Conservation (phyloP, 2,329 filamentous ascomycete genomes). For the Cordyceps fumosorosea region DNA sequence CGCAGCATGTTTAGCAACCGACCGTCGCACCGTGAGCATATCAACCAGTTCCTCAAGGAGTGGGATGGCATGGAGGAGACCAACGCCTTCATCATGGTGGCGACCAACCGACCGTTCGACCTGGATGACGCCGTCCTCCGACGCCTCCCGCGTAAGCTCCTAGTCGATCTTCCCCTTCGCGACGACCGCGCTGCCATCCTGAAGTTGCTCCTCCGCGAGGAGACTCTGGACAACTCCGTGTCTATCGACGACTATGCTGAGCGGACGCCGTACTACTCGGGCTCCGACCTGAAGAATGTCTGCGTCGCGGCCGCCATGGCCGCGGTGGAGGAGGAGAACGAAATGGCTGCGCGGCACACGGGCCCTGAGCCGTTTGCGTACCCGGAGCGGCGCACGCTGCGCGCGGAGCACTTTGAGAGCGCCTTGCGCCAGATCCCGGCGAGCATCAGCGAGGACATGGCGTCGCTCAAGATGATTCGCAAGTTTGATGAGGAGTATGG, state of each 20-base stretch:
- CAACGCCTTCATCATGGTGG: conserved; percentile 95
- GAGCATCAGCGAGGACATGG: conserved; percentile 91
- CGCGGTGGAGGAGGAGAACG: conserved; percentile 67
- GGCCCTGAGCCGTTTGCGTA: conserved; percentile 48
- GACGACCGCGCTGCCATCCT: conserved; percentile 63
- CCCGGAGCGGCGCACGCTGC: conserved; percentile 52
- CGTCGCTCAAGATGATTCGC: conserved; percentile 72
- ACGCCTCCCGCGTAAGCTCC: conserved; percentile 64
- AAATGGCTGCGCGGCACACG: conserved; percentile 29
- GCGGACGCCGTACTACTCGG: conserved; percentile 70
- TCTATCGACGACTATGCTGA: conserved; percentile 56
- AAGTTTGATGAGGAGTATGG: conserved; percentile 97
- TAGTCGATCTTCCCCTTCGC: conserved; percentile 66
- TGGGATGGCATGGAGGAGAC: conserved; percentile 86
- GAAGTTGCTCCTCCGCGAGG: conserved; percentile 62
- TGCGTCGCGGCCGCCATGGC: conserved; percentile 74
- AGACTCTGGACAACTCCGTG: conserved; percentile 55
- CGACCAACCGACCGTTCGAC: conserved; percentile 92
- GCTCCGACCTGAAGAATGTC: conserved; percentile 77
- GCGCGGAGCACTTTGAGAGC: conserved; percentile 69
- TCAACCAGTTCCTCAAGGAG: conserved; percentile 94
- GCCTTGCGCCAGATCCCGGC: conserved; percentile 85
- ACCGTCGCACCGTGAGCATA: conserved; percentile 74
- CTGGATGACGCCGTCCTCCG: conserved; percentile 81
- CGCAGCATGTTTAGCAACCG: conserved; percentile 60